A percentile compares a stretch with the other conserved stretches of the same genome.
These are phyloP conservation scores for Tricholoma flavovirens DNA, from an alignment of 768 basidiomycete genomes.

Conservation along the genomic window DNA sequence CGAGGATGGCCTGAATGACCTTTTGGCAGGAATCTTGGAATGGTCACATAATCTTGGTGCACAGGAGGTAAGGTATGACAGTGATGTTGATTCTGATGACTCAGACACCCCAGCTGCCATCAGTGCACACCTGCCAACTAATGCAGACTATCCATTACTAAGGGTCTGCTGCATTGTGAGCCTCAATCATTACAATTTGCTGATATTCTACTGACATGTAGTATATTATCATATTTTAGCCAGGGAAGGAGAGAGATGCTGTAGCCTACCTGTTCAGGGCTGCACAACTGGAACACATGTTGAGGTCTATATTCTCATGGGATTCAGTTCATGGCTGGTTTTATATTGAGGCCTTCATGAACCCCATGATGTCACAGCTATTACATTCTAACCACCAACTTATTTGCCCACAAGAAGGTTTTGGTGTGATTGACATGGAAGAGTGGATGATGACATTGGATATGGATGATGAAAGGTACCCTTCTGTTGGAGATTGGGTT, in stretches of 20 bases:
- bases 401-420: no score
- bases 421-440: no score
- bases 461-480: background rate
- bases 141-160: no score
- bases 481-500: no score
- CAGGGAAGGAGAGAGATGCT: no score
- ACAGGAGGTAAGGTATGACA: background rate
- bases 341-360: conserved; percentile 1
- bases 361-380: background rate
- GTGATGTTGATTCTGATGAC: background rate
- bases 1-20: background rate
- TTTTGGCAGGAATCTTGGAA: background rate
- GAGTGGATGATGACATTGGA: background rate
- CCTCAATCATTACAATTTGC: conserved; percentile 1
- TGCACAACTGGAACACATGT: no score
- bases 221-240: background rate
- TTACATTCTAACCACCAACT: no score
- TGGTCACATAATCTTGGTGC: background rate
- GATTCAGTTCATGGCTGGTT: background rate
- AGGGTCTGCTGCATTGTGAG: no score
- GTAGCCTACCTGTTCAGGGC: no score
- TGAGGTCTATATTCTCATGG: background rate
- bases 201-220: background rate
- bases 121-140: no score
- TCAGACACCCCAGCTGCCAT: no score